Evolutionary conservation across 176 grass and related monocot species (phyloP), one percentile per base, ranked within the genome.

Genomic region (Pontederia paniculata): DNA sequence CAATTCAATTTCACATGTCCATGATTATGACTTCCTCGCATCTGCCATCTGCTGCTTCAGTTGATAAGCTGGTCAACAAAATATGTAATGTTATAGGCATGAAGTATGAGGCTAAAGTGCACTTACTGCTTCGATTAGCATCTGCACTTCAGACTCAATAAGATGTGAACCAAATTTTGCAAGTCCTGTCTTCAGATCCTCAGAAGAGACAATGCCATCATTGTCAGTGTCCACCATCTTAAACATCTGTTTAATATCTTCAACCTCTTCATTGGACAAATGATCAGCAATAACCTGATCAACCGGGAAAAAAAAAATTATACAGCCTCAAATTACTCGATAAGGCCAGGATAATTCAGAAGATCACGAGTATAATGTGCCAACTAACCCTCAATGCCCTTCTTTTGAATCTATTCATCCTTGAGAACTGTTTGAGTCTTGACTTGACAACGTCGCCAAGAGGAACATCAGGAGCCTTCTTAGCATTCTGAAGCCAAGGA

Each of bases 381-480:
- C 13, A 48, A 78, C 76, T 65, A 46, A 90, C 91, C 71, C 86
- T 83, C 71, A 97, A 77, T 59, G 91, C 91, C 74, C 91, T 97
- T 70, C 86, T 90, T 81, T 97, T 97, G 73, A 97, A 97, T 81
- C 91, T 78, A 69, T 97, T 97, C 91, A 97, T 97, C 55, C 91
- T 82, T 65, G 86, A 97, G 78, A 97, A 97, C 52, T 97, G 91
- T 81, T 97, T 97, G 50, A 97, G 91, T 67, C 91, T 97, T 52
- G 86, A 97, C 74, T 97, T 97, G 45, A 97, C 91, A 59, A 97
- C 85, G 78, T 86, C 51, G 86, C 91, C 81, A 37, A 97, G 91
- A 68, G 86, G 86, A 68, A 97, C 83, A 74, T 97, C 90, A 68
- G 86, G 74, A 72, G 91, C 91, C 76, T 90, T 97, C 80, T 97